Evolutionary conservation across 2,329 filamentous ascomycete species (phyloP).

Genomic region (Bipolaris gigantea): DNA sequence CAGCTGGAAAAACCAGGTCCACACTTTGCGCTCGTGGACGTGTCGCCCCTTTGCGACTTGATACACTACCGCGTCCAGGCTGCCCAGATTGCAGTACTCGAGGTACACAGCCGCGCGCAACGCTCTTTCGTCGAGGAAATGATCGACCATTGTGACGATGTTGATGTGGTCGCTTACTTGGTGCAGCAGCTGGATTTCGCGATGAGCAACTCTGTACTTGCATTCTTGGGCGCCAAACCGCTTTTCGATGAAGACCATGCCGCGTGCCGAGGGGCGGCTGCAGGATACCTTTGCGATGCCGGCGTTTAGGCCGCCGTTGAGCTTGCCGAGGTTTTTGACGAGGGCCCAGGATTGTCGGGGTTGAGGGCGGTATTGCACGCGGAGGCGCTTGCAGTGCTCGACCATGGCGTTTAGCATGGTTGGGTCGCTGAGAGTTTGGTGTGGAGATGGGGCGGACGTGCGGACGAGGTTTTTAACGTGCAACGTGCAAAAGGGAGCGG

Average conservation of each 20-base stretch:
- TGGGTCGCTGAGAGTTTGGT: background rate
- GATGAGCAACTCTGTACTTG: background rate
- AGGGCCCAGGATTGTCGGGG: background rate
- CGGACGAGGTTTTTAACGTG: too few species aligned
- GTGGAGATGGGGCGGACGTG: background rate
- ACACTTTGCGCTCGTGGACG: conserved; percentile 17
- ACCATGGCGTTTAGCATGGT: background rate
- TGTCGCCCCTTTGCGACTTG: background rate
- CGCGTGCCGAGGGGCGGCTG: conserved; percentile 4
- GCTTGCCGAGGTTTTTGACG: conserved; percentile 3
- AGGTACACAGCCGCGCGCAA: conserved; percentile 14
- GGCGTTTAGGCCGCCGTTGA: conserved; percentile 11
- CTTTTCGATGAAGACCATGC: conserved; percentile 21
- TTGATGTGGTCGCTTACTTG: conserved; percentile 14
- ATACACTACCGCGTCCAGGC: conserved; percentile 5
- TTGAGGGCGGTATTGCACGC: too few species aligned
- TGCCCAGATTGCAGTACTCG: conserved; percentile 19
- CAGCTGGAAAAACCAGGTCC: conserved; percentile 19
- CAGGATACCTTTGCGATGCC: conserved; percentile 7
- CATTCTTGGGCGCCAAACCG: conserved; percentile 4
- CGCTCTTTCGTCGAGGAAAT: conserved; percentile 11
- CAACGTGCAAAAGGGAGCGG: too few species aligned
- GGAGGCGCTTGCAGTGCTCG: background rate
- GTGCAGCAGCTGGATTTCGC: conserved; percentile 15
- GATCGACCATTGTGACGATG: conserved; percentile 17